A percentile compares a stretch with the other conserved stretches of the same genome.
Evolutionary conservation across 768 basidiomycete species (phyloP).

Genomic region (Gloeopeniophorella convolvens): DNA sequence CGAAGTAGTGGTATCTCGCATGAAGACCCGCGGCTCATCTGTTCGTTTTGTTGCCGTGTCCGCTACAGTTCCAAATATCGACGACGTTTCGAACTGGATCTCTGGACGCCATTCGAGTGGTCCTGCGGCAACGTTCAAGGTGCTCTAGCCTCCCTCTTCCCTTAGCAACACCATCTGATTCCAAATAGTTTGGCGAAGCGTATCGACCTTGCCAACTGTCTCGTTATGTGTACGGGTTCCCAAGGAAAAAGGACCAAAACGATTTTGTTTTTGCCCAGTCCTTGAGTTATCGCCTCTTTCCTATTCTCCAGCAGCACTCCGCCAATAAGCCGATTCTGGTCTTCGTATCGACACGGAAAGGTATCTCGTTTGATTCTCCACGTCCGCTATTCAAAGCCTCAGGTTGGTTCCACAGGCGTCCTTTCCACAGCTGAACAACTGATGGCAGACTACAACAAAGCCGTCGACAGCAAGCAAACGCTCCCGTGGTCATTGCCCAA

Average conservation of each 20-base stretch:
- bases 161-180: background rate
- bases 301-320: conserved; percentile 65
- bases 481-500: conserved; percentile 67
- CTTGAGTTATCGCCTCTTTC: conserved; percentile 69
- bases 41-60: conserved; percentile 88
- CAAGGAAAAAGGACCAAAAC: conserved; percentile 56
- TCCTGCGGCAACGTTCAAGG: conserved; percentile 66
- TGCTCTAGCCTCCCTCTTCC: conserved; percentile 24
- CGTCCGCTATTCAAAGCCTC: conserved; percentile 17
- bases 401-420: conserved; percentile 30
- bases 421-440: conserved; percentile 69
- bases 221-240: conserved; percentile 66
- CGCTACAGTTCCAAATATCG: conserved; percentile 90
- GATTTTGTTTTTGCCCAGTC: conserved; percentile 70
- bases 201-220: conserved; percentile 81
- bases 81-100: conserved; percentile 88
- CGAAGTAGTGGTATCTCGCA: conserved; percentile 91
- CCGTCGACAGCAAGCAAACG: conserved; percentile 38
- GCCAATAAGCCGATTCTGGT: conserved; percentile 79
- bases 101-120: conserved; percentile 37
- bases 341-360: conserved; percentile 86
- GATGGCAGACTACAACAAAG: conserved; percentile 61
- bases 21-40: conserved; percentile 66
- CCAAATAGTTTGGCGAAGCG: conserved; percentile 79
- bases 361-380: conserved; percentile 31